These are phyloP conservation scores for Cornus florida DNA, from an alignment of 148 eudicot species.

Conservation along the genomic window DNA sequence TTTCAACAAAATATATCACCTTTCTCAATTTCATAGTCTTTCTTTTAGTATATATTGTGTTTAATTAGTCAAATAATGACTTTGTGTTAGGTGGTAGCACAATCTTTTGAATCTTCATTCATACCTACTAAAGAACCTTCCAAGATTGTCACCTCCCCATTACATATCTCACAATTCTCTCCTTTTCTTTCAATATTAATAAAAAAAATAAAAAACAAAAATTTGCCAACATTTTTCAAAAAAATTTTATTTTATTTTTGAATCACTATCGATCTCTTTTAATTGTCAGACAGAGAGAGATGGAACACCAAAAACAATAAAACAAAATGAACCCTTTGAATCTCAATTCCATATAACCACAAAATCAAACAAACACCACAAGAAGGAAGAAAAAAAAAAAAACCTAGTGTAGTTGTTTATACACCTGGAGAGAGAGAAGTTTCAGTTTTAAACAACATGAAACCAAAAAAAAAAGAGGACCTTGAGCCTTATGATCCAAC, in stretches of 20 bases:
- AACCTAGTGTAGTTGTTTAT: too few species aligned
- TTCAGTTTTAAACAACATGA: neutral
- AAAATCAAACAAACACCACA: too few species aligned
- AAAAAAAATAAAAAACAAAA: too few species aligned
- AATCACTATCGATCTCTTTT: too few species aligned
- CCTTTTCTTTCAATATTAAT: too few species aligned
- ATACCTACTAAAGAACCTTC: constrained; percentile 5
- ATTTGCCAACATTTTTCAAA: too few species aligned
- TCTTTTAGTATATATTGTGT: neutral
- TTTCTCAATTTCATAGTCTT: neutral
- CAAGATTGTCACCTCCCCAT: neutral
- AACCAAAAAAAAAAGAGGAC: neutral
- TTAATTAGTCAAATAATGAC: neutral
- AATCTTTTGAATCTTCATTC: constrained; percentile 2
- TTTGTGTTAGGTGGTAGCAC: neutral
- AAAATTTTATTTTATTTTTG: too few species aligned
- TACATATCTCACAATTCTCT: too few species aligned
- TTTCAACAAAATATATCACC: neutral
- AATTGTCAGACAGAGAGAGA: neutral
- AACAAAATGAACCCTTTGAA: neutral
- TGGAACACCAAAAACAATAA: neutral
- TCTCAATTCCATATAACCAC: too few species aligned
- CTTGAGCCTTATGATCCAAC: too few species aligned
- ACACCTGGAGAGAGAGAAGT: too few species aligned
- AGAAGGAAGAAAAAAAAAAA: too few species aligned